Percentiles rank a stretch among this genome's conserved stretches.
These are phyloP conservation scores for Ilyonectria sp. DNA, from an alignment of 2,329 filamentous ascomycete genomes.

Conservation along the genomic window DNA sequence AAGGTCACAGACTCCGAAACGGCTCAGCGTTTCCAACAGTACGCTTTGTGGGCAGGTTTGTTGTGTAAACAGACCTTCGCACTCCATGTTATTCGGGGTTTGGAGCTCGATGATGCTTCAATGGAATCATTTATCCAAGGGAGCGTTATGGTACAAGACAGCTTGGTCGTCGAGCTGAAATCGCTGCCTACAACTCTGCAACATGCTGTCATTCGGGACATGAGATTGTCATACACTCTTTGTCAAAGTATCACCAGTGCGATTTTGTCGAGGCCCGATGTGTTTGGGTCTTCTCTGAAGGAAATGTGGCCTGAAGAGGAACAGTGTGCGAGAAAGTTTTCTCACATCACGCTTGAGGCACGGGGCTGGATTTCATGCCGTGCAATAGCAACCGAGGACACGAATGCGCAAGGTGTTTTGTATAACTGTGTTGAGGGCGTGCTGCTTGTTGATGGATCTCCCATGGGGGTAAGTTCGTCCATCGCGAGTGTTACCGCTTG, in stretches of 20 bases:
- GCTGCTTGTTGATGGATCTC: conserved; percentile 53
- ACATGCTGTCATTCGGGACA: conserved; percentile 40
- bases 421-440: conserved; percentile 51
- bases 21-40: conserved; percentile 54
- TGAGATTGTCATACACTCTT: conserved; percentile 41
- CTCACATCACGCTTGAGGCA: background rate
- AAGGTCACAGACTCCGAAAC: conserved; percentile 55
- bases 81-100: conserved; percentile 8
- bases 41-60: conserved; percentile 69
- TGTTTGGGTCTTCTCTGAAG: conserved; percentile 35
- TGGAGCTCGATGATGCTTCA: conserved; percentile 26
- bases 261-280: conserved; percentile 31
- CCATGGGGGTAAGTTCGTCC: conserved; percentile 45
- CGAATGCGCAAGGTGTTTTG: conserved; percentile 41
- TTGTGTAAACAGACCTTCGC: conserved; percentile 63
- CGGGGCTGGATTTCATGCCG: conserved; percentile 38
- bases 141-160: conserved; percentile 44
- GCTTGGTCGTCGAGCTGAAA: conserved; percentile 43
- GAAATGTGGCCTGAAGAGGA: conserved; percentile 44
- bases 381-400: conserved; percentile 24
- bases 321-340: conserved; percentile 30
- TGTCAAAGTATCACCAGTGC: conserved; percentile 20
- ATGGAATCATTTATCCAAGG: conserved; percentile 42
- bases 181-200: conserved; percentile 35
- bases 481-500: background rate